phyloP scores from a whole-genome alignment of 345 rosid species.

The Firmiana major region DNA sequence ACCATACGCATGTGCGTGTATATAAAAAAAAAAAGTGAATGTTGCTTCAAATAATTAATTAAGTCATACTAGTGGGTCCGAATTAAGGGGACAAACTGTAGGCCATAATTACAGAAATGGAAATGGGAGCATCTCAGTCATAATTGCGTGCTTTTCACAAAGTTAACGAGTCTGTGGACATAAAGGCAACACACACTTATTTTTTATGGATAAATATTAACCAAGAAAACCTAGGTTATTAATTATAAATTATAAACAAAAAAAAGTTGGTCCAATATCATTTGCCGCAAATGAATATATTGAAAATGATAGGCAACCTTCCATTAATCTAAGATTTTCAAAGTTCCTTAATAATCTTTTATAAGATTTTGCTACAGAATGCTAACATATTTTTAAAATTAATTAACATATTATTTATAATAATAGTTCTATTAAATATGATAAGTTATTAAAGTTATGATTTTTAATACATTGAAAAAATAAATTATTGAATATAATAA shows the following conservation, averaged over 20 bases:
- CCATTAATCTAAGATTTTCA: too few species aligned
- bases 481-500: too few species aligned
- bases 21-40: too few species aligned
- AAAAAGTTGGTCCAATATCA: background rate
- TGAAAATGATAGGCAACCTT: background rate
- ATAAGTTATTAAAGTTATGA: too few species aligned
- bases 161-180: background rate
- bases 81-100: slow-evolving; percentile 1
- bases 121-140: background rate
- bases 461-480: too few species aligned
- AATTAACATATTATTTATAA: too few species aligned
- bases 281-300: background rate
- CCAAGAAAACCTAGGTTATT: background rate
- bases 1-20: too few species aligned
- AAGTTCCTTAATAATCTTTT: too few species aligned
- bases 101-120: background rate
- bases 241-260: background rate
- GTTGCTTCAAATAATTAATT: background rate
- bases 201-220: background rate
- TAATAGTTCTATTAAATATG: too few species aligned
- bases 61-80: background rate
- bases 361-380: too few species aligned
- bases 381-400: too few species aligned
- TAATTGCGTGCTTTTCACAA: slow-evolving; percentile 4
- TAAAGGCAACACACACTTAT: background rate